Conservation (phyloP, 2,329 filamentous ascomycete genomes). For the Phyllachora maydis region DNA sequence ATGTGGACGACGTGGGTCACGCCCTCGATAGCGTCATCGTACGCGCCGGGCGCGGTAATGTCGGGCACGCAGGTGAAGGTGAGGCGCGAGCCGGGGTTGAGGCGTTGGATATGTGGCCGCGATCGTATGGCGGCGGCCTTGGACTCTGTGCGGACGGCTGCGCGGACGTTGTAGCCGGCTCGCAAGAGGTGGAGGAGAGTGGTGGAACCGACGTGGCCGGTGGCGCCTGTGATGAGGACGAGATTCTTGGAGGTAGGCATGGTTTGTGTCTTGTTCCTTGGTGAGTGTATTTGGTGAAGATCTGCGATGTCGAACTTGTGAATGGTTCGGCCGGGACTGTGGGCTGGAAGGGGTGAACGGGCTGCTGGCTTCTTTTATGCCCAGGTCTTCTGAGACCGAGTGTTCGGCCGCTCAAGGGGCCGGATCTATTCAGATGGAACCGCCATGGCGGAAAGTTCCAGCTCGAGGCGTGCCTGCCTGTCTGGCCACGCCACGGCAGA, state of each 20-base stretch:
- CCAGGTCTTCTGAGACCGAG: too few species aligned
- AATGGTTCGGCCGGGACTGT: too few species aligned
- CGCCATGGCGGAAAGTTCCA: too few species aligned
- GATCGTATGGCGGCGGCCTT: constrained; percentile 10
- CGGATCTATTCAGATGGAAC: too few species aligned
- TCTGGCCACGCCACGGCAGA: too few species aligned
- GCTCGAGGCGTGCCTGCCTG: too few species aligned
- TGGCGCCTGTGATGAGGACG: constrained; percentile 14
- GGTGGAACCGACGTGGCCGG: constrained; percentile 15
- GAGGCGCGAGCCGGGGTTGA: constrained; percentile 7
- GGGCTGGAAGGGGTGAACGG: too few species aligned
- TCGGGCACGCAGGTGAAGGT: constrained; percentile 12
- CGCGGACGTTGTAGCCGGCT: constrained; percentile 14
- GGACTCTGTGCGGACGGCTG: constrained; percentile 12
- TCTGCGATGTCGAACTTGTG: too few species aligned
- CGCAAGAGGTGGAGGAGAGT: constrained; percentile 12
- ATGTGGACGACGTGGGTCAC: constrained; percentile 10
- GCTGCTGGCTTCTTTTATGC: too few species aligned
- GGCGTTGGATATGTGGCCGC: constrained; percentile 8
- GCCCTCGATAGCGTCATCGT: constrained; percentile 11
- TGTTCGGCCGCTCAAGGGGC: too few species aligned
- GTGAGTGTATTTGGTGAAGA: too few species aligned
- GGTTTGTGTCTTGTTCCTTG: too few species aligned
- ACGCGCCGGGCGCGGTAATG: constrained; percentile 10
- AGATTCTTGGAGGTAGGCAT: constrained; percentile 1